These are phyloP conservation scores for Quercus bicolor DNA, from an alignment of 306 rosid species.

Conservation along the genomic window DNA sequence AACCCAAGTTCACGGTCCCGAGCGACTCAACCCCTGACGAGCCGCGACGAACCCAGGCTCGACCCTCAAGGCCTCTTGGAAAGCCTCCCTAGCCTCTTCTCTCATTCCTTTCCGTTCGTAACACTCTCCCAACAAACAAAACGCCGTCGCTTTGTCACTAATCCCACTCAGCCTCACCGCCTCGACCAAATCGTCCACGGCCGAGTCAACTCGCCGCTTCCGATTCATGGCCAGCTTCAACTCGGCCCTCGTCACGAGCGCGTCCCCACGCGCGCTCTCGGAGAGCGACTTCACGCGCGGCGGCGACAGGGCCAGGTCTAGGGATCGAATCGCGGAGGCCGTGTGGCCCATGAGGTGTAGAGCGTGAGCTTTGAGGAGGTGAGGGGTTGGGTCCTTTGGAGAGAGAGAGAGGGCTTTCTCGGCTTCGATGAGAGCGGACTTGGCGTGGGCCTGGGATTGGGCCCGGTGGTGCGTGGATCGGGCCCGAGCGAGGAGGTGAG, in stretches of 20 bases:
- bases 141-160: slow-evolving; percentile 19
- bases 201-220: slow-evolving; percentile 59
- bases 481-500: slow-evolving; percentile 52
- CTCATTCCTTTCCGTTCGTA: slow-evolving; percentile 57
- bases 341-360: slow-evolving; percentile 39
- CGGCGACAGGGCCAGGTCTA: slow-evolving; percentile 44
- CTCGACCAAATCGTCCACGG: slow-evolving; percentile 49
- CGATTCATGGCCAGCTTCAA: slow-evolving; percentile 47
- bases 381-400: slow-evolving; percentile 50
- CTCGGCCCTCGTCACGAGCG: slow-evolving; percentile 55
- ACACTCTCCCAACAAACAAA: slow-evolving; percentile 59
- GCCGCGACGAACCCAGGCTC: slow-evolving; percentile 42
- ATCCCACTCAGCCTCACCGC: slow-evolving; percentile 31
- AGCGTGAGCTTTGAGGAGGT: slow-evolving; percentile 49
- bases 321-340: slow-evolving; percentile 41
- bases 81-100: slow-evolving; percentile 42
- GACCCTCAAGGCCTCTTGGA: slow-evolving; percentile 29
- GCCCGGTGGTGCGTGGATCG: slow-evolving; percentile 29
- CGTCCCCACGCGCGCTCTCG: slow-evolving; percentile 32
- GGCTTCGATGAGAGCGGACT: slow-evolving; percentile 43
- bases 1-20: slow-evolving; percentile 7
- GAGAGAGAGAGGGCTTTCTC: slow-evolving; percentile 45
- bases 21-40: slow-evolving; percentile 30
- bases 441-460: slow-evolving; percentile 45
- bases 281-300: slow-evolving; percentile 42